Base-by-base conservation (phyloP, 441 rosid species). In the Pelargonium australe region DNA sequence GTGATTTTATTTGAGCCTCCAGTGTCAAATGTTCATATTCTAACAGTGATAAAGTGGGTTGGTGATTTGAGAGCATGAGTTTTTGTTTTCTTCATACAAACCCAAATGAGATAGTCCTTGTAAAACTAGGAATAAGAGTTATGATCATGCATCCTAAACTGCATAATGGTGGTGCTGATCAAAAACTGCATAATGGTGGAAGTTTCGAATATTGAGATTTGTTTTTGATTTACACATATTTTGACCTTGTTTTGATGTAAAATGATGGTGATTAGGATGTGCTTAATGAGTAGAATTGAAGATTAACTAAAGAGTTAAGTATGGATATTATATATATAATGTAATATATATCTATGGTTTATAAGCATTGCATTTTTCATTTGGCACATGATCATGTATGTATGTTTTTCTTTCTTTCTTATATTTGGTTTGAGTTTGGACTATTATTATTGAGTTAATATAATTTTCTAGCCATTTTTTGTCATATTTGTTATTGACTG, bases 181-280 rank as follows among this genome's bases (percentile, higher is more conserved):
- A n/a, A n/a, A n/a, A n/a, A n/a, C n/a, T n/a, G n/a, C n/a, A n/a
- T n/a, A 1, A 31, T 37, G 41, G 41, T 37, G 41, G 41, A 37
- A 37, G 41, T 3, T 37, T 37, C 41, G 41, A 37, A 3, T 7
- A 37, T 37, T 0, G 8, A 19, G 2, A 19, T 20, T 58, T 20
- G 20, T 58, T 6, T 17, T 16, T 53, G 5, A n/a, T n/a, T n/a
- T 57, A 28, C 23, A 9, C 10, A 60, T 20, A 58, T 58, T 10
- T 9, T 19, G 2, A 58, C 63, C 10, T 58, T 58, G 63, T 58
- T 58, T 58, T 19, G 63, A 19, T 61, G 14, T 61, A 61, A 61
- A 61, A 61, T 58, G 13, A 20, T 25, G 63, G 63, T 58, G 62
- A 57, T 57, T 57, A 19, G 62, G 25, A 19, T 19, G 28, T 58